Evolutionary conservation across 306 rosid genomes (phyloP), one percentile per base, ranked within the genome.

Genomic region (Hippophae tibetana): DNA sequence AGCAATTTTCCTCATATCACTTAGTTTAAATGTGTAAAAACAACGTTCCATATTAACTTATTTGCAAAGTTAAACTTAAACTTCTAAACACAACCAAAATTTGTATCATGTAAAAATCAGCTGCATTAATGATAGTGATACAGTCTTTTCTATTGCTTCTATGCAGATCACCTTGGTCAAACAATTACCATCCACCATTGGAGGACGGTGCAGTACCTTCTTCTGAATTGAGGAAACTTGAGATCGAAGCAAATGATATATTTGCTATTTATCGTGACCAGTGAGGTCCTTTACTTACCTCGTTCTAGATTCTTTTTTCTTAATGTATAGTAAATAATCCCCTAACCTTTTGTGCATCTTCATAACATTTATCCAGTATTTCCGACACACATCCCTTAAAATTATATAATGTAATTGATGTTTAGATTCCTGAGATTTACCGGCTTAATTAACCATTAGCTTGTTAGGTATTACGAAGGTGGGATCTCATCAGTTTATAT

Each of bases 201-300:
- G 96, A 81, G 78, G 98, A 92, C 58, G 98, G 98, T 12, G 67
- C 88, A 42, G 77, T 85, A 46, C 98, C 98, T 56, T 92, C 96
- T 11, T 10, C 41, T 23, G 78, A 83, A 56, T 57, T 92, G 88
- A 84, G 98, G 80, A 82, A 87, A 55, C 98, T 92, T 66, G 98
- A 92, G 78, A 56, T 77, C 66, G 95, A 92, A 80, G 96, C 98
- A 76, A 92, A 92, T 52, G 96, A 92, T 27, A 81, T 85, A 69
- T 87, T 92, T 82, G 75, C 95, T 13, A 74, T 88, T 63, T 92
- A 85, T 85, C 94, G 96, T 92, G 96, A 87, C 95, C 98, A 85
- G 98, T 92, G 95, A 92, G 98, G 95, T 87, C 84, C 98, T 83
- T 85, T 76, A 79, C 95, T 85, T 85, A 80, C 93, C 75, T 76